Conservation (phyloP, 257 asterid species). For the Nicotiana otophora region DNA sequence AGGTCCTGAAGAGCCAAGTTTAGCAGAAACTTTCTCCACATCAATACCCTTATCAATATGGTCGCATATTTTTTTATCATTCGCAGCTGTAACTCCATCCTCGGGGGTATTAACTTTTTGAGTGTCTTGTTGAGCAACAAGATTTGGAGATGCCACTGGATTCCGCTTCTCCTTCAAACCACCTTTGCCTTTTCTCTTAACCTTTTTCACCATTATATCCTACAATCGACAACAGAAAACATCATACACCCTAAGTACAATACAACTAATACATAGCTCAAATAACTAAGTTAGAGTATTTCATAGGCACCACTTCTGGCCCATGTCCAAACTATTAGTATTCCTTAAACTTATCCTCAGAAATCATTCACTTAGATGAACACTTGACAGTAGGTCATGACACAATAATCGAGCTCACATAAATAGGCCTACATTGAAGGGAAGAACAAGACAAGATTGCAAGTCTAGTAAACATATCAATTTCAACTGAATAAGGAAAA, state of each 20-base stretch:
- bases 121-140: slow-evolving; percentile 18
- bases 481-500: not conserved
- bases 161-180: slow-evolving; percentile 53
- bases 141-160: slow-evolving; percentile 26
- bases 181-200: slow-evolving; percentile 56
- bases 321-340: not conserved
- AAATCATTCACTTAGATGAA: not conserved
- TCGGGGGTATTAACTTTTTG: slow-evolving; percentile 29
- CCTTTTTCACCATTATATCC: slow-evolving; percentile 79
- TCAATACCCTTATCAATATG: slow-evolving; percentile 58
- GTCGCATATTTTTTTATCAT: slow-evolving; percentile 49
- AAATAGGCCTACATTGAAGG: not conserved
- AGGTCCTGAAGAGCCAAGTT: slow-evolving; percentile 38
- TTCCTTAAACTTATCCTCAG: not conserved
- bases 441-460: slow-evolving; percentile 1
- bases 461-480: not conserved
- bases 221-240: slow-evolving; percentile 23
- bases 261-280: not conserved
- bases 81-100: slow-evolving; percentile 28
- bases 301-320: not conserved
- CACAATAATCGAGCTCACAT: not conserved
- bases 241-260: slow-evolving; percentile 7
- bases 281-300: not conserved
- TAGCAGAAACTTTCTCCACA: slow-evolving; percentile 53
- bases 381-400: not conserved